These are phyloP conservation scores for Nepenthes gracilis DNA, from an alignment of 148 eudicot species.

Conservation along the genomic window DNA sequence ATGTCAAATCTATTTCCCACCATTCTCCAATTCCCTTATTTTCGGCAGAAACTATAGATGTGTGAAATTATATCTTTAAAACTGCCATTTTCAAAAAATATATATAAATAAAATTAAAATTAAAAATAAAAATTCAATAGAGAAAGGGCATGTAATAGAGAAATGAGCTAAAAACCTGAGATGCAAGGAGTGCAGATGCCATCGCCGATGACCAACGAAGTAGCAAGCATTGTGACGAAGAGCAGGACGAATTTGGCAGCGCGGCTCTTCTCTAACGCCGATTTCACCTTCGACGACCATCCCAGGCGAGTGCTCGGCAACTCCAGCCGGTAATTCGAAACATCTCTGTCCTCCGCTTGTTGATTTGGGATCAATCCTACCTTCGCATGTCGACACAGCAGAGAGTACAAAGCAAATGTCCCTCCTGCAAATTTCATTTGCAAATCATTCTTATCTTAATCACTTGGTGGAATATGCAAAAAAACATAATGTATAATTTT, in stretches of 20 bases:
- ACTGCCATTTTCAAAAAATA: too few relatives aligned
- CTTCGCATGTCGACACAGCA: slow-evolving; percentile 32
- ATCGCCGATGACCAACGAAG: slow-evolving; percentile 37
- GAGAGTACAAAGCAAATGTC: slow-evolving; percentile 42
- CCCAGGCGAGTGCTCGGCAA: slow-evolving; percentile 14
- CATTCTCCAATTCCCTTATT: too few relatives aligned
- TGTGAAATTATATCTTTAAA: too few relatives aligned
- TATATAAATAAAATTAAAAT: too few relatives aligned
- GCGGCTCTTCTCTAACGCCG: slow-evolving; percentile 14
- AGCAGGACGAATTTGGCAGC: slow-evolving; percentile 23
- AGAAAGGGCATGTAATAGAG: background rate
- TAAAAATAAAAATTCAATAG: background rate
- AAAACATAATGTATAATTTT: too few relatives aligned
- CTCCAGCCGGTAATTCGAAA: slow-evolving; percentile 16
- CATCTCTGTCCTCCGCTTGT: slow-evolving; percentile 22
- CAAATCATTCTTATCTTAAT: too few relatives aligned
- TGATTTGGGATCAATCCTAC: slow-evolving; percentile 31
- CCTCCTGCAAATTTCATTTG: slow-evolving; percentile 19
- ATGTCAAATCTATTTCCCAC: too few relatives aligned
- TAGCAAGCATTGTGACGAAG: slow-evolving; percentile 28
- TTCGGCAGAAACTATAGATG: too few relatives aligned
- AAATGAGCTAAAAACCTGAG: slow-evolving; percentile 16
- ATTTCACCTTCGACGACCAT: slow-evolving; percentile 17
- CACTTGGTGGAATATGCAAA: too few relatives aligned
- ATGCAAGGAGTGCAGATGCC: slow-evolving; percentile 38